These are phyloP conservation scores for Cadophora luteo-olivacea DNA, from an alignment of 2,329 filamentous ascomycete species.

Conservation along the genomic window DNA sequence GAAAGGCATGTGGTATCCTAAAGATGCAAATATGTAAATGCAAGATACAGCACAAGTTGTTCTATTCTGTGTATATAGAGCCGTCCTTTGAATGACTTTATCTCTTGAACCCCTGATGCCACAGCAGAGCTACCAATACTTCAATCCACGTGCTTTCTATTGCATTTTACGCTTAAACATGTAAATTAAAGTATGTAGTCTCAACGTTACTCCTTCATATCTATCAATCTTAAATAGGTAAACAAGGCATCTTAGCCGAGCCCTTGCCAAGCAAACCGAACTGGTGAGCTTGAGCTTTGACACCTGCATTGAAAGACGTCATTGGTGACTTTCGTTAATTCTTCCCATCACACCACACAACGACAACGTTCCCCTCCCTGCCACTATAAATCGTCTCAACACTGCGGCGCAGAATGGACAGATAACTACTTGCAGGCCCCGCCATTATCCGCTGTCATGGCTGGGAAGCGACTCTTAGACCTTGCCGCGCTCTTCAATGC, in stretches of 20 bases:
- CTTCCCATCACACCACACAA: not conserved
- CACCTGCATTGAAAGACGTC: not conserved
- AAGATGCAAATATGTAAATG: too few species aligned
- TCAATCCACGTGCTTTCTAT: too few species aligned
- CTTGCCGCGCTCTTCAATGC: conserved; percentile 73
- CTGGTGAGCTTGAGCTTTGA: conserved; percentile 7
- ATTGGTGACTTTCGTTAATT: not conserved
- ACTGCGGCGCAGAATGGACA: conserved; percentile 30
- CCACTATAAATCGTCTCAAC: not conserved
- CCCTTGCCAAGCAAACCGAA: not conserved
- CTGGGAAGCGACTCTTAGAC: conserved; percentile 71
- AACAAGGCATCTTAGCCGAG: not conserved
- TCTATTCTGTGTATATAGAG: too few species aligned
- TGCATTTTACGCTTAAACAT: too few species aligned
- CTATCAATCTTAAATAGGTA: not conserved
- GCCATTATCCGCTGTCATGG: conserved; percentile 48
- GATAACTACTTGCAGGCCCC: conserved; percentile 20
- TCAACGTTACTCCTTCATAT: too few species aligned
- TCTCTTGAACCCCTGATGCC: too few species aligned
- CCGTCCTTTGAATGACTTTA: too few species aligned
- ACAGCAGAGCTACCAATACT: too few species aligned
- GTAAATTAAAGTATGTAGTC: too few species aligned
- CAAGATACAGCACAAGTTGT: too few species aligned
- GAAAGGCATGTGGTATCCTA: too few species aligned
- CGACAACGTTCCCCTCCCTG: not conserved